Evolutionary conservation across 805 yeast species (phyloP).

Genomic region (Lachancea fermentati): DNA sequence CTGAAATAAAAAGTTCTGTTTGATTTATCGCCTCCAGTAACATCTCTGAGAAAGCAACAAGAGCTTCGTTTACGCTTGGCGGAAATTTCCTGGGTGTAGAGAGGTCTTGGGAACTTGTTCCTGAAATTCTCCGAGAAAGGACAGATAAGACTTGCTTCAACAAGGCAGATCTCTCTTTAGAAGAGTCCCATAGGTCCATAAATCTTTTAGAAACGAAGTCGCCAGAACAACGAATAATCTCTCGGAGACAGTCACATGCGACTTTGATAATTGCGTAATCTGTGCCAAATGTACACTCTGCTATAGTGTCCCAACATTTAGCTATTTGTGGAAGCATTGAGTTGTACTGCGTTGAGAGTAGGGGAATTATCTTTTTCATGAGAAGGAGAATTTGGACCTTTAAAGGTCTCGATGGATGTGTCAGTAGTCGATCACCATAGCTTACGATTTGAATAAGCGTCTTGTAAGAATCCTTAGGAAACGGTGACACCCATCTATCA

Average conservation of each 20-base stretch:
- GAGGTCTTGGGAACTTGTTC: not conserved
- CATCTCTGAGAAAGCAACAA: conserved; percentile 18
- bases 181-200: conserved; percentile 24
- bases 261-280: conserved; percentile 23
- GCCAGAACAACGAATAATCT: conserved; percentile 19
- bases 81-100: conserved; percentile 15
- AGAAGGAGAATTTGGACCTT: conserved; percentile 53
- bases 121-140: not conserved
- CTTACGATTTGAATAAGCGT: conserved; percentile 55
- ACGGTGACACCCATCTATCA: conserved; percentile 60
- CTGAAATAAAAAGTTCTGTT: conserved; percentile 21
- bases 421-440: conserved; percentile 64
- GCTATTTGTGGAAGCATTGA: conserved; percentile 31
- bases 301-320: conserved; percentile 26
- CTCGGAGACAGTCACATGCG: conserved; percentile 20
- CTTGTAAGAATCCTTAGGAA: conserved; percentile 56
- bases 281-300: conserved; percentile 14
- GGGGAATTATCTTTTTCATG: conserved; percentile 39
- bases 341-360: conserved; percentile 43
- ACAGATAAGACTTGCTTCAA: conserved; percentile 9
- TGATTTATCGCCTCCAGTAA: conserved; percentile 23
- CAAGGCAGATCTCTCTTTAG: conserved; percentile 14
- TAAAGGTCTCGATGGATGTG: conserved; percentile 58
- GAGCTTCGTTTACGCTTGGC: conserved; percentile 19
- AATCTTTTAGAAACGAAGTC: conserved; percentile 28